A percentile compares a stretch with the other conserved stretches of the same genome.
phyloP scores from a whole-genome alignment of 768 basidiomycete genomes.

The Lactifluus echinatus region DNA sequence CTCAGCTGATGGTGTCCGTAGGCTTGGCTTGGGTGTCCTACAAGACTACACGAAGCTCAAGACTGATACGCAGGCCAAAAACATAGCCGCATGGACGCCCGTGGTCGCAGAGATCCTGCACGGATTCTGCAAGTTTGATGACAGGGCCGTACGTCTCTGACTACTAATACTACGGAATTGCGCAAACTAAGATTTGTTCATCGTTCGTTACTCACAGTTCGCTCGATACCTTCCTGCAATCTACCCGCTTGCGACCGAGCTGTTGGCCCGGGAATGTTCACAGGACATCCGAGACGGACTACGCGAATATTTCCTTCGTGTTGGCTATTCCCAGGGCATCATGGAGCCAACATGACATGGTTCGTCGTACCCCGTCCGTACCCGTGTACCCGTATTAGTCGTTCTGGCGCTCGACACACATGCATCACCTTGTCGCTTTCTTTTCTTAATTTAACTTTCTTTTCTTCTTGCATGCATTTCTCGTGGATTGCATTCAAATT shows the following conservation, averaged over 20 bases:
- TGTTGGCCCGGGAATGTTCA: constrained; percentile 74
- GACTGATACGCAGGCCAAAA: constrained; percentile 86
- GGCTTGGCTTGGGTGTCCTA: constrained; percentile 80
- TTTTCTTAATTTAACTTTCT: constrained; percentile 4
- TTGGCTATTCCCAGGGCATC: constrained; percentile 65
- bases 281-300: constrained; percentile 77
- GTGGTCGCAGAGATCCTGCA: constrained; percentile 92
- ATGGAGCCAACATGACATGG: constrained; percentile 42
- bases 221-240: constrained; percentile 78
- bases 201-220: constrained; percentile 47
- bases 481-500: background rate
- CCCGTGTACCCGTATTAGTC: background rate
- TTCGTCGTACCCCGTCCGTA: too few relatives aligned
- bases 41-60: constrained; percentile 87
- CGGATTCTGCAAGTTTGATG: constrained; percentile 84
- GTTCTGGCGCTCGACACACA: background rate
- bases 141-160: constrained; percentile 66
- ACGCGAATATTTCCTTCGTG: constrained; percentile 70
- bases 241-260: constrained; percentile 82
- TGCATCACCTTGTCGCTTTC: background rate
- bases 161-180: background rate
- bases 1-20: constrained; percentile 28
- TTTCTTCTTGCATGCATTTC: background rate
- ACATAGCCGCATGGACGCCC: constrained; percentile 97
- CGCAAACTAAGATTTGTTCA: background rate